Evolutionary conservation across 768 basidiomycete species (phyloP).

Genomic region (Termitomyces sp.): DNA sequence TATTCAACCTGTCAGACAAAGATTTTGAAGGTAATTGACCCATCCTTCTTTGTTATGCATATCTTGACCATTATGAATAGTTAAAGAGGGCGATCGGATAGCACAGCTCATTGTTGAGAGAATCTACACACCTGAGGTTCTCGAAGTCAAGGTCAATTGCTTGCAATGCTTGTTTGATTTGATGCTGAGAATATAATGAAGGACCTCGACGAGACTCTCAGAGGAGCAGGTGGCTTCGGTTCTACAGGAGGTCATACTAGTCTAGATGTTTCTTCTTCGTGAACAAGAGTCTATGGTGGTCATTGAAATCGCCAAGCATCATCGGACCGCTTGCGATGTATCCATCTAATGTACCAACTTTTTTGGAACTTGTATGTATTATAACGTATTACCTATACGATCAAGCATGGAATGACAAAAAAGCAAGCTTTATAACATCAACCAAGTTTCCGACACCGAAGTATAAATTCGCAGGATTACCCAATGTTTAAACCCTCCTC

Average conservation of each 20-base stretch:
- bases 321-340: neutral
- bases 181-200: slow-evolving; percentile 24
- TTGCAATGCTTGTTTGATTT: neutral
- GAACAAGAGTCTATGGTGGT: neutral
- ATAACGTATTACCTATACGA: neutral
- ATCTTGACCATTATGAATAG: slow-evolving; percentile 34
- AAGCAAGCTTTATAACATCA: neutral
- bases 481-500: slow-evolving; percentile 16
- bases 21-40: slow-evolving; percentile 73
- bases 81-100: slow-evolving; percentile 91
- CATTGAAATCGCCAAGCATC: neutral
- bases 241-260: slow-evolving; percentile 85
- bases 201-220: slow-evolving; percentile 82
- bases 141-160: slow-evolving; percentile 75
- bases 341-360: neutral
- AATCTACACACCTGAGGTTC: slow-evolving; percentile 80
- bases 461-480: neutral
- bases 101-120: slow-evolving; percentile 93
- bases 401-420: neutral
- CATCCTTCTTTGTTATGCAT: neutral
- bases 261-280: slow-evolving; percentile 29
- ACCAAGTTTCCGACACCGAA: neutral
- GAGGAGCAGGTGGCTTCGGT: slow-evolving; percentile 88
- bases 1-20: slow-evolving; percentile 89
- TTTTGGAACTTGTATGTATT: neutral